Base-by-base conservation (phyloP, 495 filamentous ascomycete species). In the Cercophora samala region DNA sequence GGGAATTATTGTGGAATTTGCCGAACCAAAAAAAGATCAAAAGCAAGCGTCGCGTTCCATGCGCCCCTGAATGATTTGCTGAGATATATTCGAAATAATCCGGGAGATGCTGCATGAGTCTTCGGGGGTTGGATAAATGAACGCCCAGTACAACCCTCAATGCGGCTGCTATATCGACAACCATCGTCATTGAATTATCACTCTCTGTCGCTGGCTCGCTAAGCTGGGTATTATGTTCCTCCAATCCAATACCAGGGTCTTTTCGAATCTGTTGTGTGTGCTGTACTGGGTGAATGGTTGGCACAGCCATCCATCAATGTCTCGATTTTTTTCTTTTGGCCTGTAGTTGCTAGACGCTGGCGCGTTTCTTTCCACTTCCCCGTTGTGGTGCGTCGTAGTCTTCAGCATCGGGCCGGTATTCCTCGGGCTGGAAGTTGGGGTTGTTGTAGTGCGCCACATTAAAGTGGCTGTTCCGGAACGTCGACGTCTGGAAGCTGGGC, bases 371-470 rank as follows among this genome's bases (percentile, higher is more conserved):
- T 13, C 37, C 37, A 63, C 73, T 69, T 54, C 74, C 67, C 8
- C 70, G 69, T 52, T 66, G 68, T 25, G 68, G 68, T 9, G 63
- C 70, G n/a, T 77, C 74, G 66, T 69, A 72, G 22, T 81, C 77
- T 29, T 82, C 79, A 2, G 72, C 71, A 8, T 76, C 80, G 19
- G 81, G 81, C 60, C 75, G 78, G 70, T 82, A 86, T 72, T 85
- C 83, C 71, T 90, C 87, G 0, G 92, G 92, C 69, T 93, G 91
- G 69, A 96, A 96, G 70, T 94, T 89, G 63, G 88, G 83, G 72
- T 93, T 94, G 68, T 90, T 88, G 77, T 90, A 94, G 77, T 96
- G 92, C 2, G 90, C 90, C 60, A 87, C 87, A 70, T 93, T 93
- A 77, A 91, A 93, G 24, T 91, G 89, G 24, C 86, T 89, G 67